Base-by-base conservation (phyloP, 768 basidiomycete genomes). In the Pleurotus sapidus region DNA sequence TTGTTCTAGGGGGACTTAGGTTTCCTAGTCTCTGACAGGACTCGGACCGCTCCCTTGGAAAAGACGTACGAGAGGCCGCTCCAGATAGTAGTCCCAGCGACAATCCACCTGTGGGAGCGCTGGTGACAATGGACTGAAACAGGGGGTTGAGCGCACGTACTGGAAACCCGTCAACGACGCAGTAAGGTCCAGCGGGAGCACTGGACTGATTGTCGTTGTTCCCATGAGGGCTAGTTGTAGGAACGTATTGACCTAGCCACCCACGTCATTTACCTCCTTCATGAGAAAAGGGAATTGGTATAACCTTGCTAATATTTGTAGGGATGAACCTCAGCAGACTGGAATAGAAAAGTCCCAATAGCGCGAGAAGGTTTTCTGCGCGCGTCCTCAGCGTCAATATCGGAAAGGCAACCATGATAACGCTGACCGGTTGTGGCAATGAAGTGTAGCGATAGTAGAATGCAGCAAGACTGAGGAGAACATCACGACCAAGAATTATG, bases 281-380 rank as follows among this genome's bases (percentile, higher is more conserved):
- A 55, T 12, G 11, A 27, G 23, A 40, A 64, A 30, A 42, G 30
- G 43, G 59, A 8, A 6, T 12, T 11, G 4, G 51, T 58, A 49
- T 42, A 40, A 89, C 92, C 78, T 96, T 98, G 78, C 93, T 96
- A 50, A 99, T 95, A n/a, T 72, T 72, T 9, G 97, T 98, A n/a
- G 0, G 96, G 96, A 27, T 84, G 84, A 11, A 98, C 94, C 71
- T 97, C 95, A 1, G 94, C 96, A 1, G 95, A 96, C n/a, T 1
- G 97, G 94, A 50, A 97, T 85, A 8, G 91, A 91, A 60, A 97
- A 93, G 68, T 98, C 92, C 92, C 95, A 99, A 72, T 98, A 99
- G 34, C 97, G 84, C 23, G 75, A 69, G 67, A 93, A 89, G 0
- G 95, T 97, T 93, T 93, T 92, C 91, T 95, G 69, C 46, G 20